A percentile compares a stretch with the other conserved stretches of the same genome.
phyloP scores from a whole-genome alignment of 495 filamentous ascomycete genomes.

The Rusavskia elegans region DNA sequence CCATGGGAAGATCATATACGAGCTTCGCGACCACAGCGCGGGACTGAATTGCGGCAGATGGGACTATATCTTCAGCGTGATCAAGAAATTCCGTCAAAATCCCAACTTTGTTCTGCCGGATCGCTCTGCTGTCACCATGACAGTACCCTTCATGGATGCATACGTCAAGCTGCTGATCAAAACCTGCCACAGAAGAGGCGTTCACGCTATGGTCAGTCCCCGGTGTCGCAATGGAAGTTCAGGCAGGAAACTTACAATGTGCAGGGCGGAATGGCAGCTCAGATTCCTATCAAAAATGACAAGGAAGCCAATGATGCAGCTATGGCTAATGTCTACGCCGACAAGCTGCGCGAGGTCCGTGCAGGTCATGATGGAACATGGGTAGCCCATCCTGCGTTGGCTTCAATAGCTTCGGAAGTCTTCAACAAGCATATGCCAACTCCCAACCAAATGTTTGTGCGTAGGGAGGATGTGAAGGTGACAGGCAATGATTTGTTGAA shows the following conservation, averaged over 20 bases:
- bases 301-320: slow-evolving; percentile 77
- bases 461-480: slow-evolving; percentile 80
- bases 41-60: slow-evolving; percentile 97
- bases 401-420: slow-evolving; percentile 73
- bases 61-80: slow-evolving; percentile 99
- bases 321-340: slow-evolving; percentile 83
- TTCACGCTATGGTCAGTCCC: slow-evolving; percentile 70
- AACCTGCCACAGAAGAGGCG: slow-evolving; percentile 88
- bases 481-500: slow-evolving; percentile 86
- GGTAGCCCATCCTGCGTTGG: slow-evolving; percentile 94
- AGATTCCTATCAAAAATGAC: slow-evolving; percentile 96
- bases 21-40: slow-evolving; percentile 90
- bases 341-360: slow-evolving; percentile 91
- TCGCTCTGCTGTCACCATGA: slow-evolving; percentile 87
- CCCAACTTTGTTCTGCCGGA: slow-evolving; percentile 87
- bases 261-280: slow-evolving; percentile 89
- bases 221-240: background rate
- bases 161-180: slow-evolving; percentile 95
- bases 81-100: slow-evolving; percentile 98
- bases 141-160: slow-evolving; percentile 95
- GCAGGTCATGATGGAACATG: slow-evolving; percentile 94
- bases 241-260: slow-evolving; percentile 5
- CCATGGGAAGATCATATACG: slow-evolving; percentile 73
- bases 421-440: slow-evolving; percentile 99
- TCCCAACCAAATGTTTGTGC: slow-evolving; percentile 86